Evolutionary conservation across 257 asterid species (phyloP).

Genomic region (Verbascum thapsus): DNA sequence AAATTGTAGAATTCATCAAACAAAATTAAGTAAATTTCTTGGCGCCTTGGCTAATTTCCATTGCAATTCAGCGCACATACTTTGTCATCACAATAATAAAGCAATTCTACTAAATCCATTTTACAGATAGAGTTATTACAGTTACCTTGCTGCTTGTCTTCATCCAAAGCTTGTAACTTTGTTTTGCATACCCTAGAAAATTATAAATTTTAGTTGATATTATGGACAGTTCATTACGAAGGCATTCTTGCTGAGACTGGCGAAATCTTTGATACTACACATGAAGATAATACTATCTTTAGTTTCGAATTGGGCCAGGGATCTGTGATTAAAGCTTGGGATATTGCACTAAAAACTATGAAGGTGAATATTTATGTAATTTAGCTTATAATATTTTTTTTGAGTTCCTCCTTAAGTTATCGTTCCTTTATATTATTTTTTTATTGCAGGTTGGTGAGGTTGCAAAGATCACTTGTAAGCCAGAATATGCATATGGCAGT

Average conservation of each 20-base stretch:
- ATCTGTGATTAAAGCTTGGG: constrained; percentile 95
- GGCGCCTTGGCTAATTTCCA: not conserved
- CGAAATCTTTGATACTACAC: constrained; percentile 91
- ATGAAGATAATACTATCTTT: constrained; percentile 89
- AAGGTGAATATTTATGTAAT: constrained; percentile 48
- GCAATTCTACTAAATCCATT: not conserved
- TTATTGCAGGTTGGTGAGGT: constrained; percentile 84
- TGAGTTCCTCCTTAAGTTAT: constrained; percentile 3
- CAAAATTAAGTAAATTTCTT: not conserved
- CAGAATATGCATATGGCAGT: constrained; percentile 94
- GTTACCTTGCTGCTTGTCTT: not conserved
- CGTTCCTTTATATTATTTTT: constrained; percentile 20
- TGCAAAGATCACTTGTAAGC: constrained; percentile 87
- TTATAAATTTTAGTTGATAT: constrained; percentile 8
- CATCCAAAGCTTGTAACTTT: constrained; percentile 5
- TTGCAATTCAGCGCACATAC: not conserved
- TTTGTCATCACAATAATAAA: not conserved
- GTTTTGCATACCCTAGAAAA: constrained; percentile 5
- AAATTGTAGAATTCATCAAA: not conserved
- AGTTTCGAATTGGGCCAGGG: constrained; percentile 85
- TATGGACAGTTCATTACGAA: constrained; percentile 82
- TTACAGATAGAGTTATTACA: not conserved
- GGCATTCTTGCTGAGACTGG: constrained; percentile 90
- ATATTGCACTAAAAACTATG: constrained; percentile 86
- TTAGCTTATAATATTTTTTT: constrained; percentile 9